These are phyloP conservation scores for Halenospora varia DNA, from an alignment of 495 filamentous ascomycete genomes.

Conservation along the genomic window DNA sequence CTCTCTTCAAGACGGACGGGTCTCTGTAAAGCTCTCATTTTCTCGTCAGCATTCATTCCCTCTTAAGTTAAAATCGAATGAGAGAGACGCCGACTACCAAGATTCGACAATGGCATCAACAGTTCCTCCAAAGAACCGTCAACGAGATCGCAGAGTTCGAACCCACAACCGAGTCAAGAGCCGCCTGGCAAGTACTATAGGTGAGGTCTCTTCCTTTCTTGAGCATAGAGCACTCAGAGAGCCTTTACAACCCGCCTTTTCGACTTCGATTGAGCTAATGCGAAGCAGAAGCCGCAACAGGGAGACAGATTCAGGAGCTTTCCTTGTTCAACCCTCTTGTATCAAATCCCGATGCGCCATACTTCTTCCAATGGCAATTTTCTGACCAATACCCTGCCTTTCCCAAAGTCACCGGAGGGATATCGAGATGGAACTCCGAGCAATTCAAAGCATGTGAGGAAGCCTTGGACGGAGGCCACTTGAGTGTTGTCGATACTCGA, in stretches of 20 bases:
- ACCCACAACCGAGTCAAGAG: neutral
- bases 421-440: conserved; percentile 1
- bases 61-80: neutral
- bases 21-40: too few species aligned
- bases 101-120: neutral
- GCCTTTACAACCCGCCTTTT: too few species aligned
- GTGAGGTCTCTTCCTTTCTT: too few species aligned
- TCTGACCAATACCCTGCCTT: neutral
- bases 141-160: neutral
- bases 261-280: neutral
- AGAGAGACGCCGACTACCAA: neutral
- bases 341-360: neutral
- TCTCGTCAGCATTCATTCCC: too few species aligned
- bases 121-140: too few species aligned
- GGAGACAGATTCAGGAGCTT: neutral
- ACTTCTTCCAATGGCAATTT: conserved; percentile 1
- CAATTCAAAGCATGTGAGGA: neutral
- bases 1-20: neutral
- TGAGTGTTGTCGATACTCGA: neutral
- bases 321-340: neutral
- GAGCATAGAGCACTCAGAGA: too few species aligned
- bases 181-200: neutral
- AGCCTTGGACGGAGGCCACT: neutral
- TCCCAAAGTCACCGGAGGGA: neutral
- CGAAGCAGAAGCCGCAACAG: neutral